Base-by-base conservation (phyloP, 2,329 filamentous ascomycete genomes). In the Camptophora hylomeconis region DNA sequence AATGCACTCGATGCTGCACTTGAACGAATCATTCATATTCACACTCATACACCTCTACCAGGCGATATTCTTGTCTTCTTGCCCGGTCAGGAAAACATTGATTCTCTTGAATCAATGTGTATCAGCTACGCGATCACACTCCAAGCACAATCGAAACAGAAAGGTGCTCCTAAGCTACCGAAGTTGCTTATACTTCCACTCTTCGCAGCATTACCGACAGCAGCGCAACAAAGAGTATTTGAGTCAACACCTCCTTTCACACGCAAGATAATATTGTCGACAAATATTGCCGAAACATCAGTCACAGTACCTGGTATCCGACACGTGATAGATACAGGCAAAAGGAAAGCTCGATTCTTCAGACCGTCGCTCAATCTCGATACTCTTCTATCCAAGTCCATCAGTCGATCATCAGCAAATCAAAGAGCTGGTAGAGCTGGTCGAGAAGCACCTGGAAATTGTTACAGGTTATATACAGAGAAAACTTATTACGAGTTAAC, bases 261-360 rank as follows among this genome's bases (percentile, higher is more conserved):
- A 0, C 70, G 89, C 23, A 95, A 95, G 49, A 68, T 95, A 8
- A 84, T 98, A 0, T 61, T 98, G 1, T 78, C 86, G 0, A 98
- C 89, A 9, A 98, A 98, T 47, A 95, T 98, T 45, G 89, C 89
- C n/a, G 89, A 98, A 53, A 95, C 89, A 0, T 95, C 89, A 1
- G 80, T 98, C 35, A 98, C 89, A 0, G 86, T 98, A 0, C 80
- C 87, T 0, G 89, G 89, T 2, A 84, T 98, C 5, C 73, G 82
- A 4, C 89, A 80, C 44, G 87, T 98, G 7, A 69, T 98, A 12
- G 89, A 98, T 49, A 80, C 80, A 31, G 89, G 89, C 24, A 94
- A 94, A 47, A 81, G 80, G 6, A 98, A 98, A 51, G 70, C 92
- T 40, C 94, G 94, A 56, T 80, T 92, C 41, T 98, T 84, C 50